These are phyloP conservation scores for Phytophthora lateralis DNA, from an alignment of 352 stramenopile species.

Conservation along the genomic window DNA sequence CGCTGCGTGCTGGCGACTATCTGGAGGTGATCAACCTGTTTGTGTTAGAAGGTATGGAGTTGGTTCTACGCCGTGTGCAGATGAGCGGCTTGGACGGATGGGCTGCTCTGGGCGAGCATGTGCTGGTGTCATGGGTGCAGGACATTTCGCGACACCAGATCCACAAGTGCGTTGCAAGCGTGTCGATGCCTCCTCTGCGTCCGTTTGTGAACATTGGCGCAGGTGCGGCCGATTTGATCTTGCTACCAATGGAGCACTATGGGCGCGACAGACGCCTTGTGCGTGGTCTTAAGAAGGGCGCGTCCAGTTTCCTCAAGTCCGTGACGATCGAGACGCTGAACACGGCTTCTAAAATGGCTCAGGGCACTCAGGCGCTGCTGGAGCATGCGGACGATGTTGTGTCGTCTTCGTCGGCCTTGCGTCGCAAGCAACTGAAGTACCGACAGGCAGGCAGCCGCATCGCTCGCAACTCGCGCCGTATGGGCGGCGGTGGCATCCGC, in stretches of 20 bases:
- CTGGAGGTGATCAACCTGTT: slow-evolving; percentile 91
- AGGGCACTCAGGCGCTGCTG: slow-evolving; percentile 81
- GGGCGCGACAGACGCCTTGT: slow-evolving; percentile 80
- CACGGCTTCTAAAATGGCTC: slow-evolving; percentile 81
- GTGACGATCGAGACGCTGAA: slow-evolving; percentile 90
- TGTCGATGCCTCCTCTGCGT: slow-evolving; percentile 85
- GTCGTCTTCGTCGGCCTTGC: slow-evolving; percentile 60
- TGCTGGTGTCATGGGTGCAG: slow-evolving; percentile 87
- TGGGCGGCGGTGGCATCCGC: slow-evolving; percentile 81
- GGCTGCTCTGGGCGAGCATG: slow-evolving; percentile 68
- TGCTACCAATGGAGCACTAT: slow-evolving; percentile 89
- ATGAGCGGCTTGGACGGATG: slow-evolving; percentile 84
- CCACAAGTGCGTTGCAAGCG: slow-evolving; percentile 89
- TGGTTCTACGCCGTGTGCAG: slow-evolving; percentile 84
- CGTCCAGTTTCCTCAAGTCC: slow-evolving; percentile 87
- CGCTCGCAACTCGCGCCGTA: slow-evolving; percentile 75
- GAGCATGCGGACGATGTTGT: slow-evolving; percentile 87
- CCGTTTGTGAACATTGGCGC: slow-evolving; percentile 89
- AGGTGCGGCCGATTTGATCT: slow-evolving; percentile 82
- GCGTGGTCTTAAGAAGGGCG: slow-evolving; percentile 85
- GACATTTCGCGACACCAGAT: slow-evolving; percentile 90
- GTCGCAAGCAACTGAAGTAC: slow-evolving; percentile 81
- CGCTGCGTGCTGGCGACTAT: slow-evolving; percentile 83
- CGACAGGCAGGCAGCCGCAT: slow-evolving; percentile 79
- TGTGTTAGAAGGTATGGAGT: slow-evolving; percentile 88